Conservation (phyloP, 495 filamentous ascomycete genomes). For the Penicillium paxilli region DNA sequence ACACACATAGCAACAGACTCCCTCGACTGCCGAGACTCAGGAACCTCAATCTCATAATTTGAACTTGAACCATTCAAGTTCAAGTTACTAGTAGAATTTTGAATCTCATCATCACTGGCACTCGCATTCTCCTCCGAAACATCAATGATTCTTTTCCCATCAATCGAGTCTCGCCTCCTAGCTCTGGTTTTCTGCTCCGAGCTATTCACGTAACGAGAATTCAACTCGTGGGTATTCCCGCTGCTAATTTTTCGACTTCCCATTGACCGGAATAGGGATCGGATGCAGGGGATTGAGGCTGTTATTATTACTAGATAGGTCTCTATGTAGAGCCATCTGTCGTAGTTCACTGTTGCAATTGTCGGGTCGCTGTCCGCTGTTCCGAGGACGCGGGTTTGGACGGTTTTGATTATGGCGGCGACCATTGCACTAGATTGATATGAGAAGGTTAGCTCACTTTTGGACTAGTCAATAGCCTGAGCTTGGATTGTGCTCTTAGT, state of each 20-base stretch:
- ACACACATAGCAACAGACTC: background rate
- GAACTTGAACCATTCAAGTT: no score
- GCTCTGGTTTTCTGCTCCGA: constrained; percentile 3
- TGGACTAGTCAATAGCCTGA: background rate
- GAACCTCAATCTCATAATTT: background rate
- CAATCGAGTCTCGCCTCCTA: constrained; percentile 7
- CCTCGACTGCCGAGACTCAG: background rate
- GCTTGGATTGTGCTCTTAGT: background rate
- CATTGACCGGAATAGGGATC: constrained; percentile 19
- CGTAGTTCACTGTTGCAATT: constrained; percentile 23
- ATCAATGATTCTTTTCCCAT: constrained; percentile 14
- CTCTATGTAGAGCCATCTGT: constrained; percentile 33
- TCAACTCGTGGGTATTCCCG: constrained; percentile 17
- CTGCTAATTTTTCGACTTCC: constrained; percentile 5
- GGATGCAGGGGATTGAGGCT: constrained; percentile 30
- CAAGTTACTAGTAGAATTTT: no score
- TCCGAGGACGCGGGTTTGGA: constrained; percentile 27
- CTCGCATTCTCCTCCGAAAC: constrained; percentile 10
- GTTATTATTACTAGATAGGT: constrained; percentile 34
- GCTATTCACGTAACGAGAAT: constrained; percentile 5
- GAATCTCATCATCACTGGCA: constrained; percentile 9
- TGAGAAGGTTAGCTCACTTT: no score
- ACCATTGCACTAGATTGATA: constrained; percentile 26
- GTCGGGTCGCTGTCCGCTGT: constrained; percentile 26
- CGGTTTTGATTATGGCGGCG: constrained; percentile 31